A percentile compares a stretch with the other conserved stretches of the same genome.
These are phyloP conservation scores for Helianthus tuberosus DNA, from an alignment of 129 eudicot genomes.

Conservation along the genomic window DNA sequence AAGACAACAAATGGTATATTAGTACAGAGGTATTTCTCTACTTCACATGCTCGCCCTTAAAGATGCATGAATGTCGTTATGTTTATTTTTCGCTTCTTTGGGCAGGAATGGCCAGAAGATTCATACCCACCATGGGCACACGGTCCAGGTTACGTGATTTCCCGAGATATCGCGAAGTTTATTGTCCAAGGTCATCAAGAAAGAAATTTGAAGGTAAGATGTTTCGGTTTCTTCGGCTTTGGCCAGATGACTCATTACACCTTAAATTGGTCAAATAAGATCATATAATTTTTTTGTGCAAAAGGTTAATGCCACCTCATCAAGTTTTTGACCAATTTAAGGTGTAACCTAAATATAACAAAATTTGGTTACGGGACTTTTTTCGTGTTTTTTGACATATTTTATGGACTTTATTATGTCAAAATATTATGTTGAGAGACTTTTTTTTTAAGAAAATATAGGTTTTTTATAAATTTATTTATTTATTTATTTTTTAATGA, in stretches of 20 bases:
- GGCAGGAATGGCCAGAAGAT: conserved; percentile 87
- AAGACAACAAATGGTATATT: conserved; percentile 85
- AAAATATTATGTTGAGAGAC: no score
- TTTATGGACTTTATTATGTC: no score
- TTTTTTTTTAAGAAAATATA: no score
- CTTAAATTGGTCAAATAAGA: no score
- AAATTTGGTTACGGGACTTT: no score
- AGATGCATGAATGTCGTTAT: background rate
- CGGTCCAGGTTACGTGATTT: conserved; percentile 91
- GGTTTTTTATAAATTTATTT: no score
- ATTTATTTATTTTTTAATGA: no score
- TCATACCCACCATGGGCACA: conserved; percentile 97
- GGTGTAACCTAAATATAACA: no score
- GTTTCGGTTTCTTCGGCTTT: background rate
- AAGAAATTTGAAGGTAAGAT: conserved; percentile 66
- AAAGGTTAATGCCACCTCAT: no score
- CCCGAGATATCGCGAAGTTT: conserved; percentile 79
- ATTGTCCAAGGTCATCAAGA: conserved; percentile 71
- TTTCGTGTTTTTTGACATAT: no score
- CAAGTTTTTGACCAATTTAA: no score
- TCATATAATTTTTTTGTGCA: no score
- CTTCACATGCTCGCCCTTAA: background rate
- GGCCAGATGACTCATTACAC: background rate
- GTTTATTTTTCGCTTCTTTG: conserved; percentile 16
- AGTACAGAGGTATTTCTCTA: conserved; percentile 64